Conservation (phyloP, 768 basidiomycete species). For the Suillus americanus region DNA sequence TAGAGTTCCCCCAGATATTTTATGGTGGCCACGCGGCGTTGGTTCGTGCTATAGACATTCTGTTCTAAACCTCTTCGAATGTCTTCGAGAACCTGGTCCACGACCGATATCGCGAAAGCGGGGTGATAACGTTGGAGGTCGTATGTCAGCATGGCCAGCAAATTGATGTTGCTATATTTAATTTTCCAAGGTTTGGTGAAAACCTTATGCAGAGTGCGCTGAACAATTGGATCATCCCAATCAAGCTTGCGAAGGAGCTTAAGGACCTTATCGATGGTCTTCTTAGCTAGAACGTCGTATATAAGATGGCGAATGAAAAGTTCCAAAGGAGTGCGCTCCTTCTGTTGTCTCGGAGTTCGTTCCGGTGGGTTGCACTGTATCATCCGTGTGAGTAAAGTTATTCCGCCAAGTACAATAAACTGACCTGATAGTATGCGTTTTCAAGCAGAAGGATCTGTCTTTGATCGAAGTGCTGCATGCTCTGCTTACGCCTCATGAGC, state of each 20-base stretch:
- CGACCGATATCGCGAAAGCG: slow-evolving; percentile 81
- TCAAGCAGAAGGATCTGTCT: slow-evolving; percentile 87
- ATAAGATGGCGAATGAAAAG: slow-evolving; percentile 96
- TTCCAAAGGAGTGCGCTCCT: slow-evolving; percentile 83
- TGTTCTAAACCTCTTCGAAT: slow-evolving; percentile 88
- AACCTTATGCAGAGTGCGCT: slow-evolving; percentile 72
- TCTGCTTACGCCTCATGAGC: slow-evolving; percentile 93
- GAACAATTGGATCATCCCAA: slow-evolving; percentile 78
- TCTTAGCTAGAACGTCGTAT: slow-evolving; percentile 89
- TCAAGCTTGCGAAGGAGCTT: slow-evolving; percentile 91
- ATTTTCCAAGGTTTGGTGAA: slow-evolving; percentile 99
- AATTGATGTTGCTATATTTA: slow-evolving; percentile 84
- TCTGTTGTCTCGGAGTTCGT: slow-evolving; percentile 80
- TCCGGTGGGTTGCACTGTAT: slow-evolving; percentile 94
- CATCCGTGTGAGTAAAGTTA: slow-evolving; percentile 9
- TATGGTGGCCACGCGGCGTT: slow-evolving; percentile 85
- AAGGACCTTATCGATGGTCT: slow-evolving; percentile 93
- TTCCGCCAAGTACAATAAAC: slow-evolving; percentile 10
- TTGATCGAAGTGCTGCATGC: slow-evolving; percentile 89
- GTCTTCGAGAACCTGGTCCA: slow-evolving; percentile 95
- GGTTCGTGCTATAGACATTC: slow-evolving; percentile 93
- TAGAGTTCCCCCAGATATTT: slow-evolving; percentile 98
- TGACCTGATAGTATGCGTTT: slow-evolving; percentile 96
- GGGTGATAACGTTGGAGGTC: slow-evolving; percentile 94
- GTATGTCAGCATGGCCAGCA: slow-evolving; percentile 92